A percentile compares a stretch with the other conserved stretches of the same genome.
phyloP scores from a whole-genome alignment of 140 eudicot species.

The Oenanthe javanica region DNA sequence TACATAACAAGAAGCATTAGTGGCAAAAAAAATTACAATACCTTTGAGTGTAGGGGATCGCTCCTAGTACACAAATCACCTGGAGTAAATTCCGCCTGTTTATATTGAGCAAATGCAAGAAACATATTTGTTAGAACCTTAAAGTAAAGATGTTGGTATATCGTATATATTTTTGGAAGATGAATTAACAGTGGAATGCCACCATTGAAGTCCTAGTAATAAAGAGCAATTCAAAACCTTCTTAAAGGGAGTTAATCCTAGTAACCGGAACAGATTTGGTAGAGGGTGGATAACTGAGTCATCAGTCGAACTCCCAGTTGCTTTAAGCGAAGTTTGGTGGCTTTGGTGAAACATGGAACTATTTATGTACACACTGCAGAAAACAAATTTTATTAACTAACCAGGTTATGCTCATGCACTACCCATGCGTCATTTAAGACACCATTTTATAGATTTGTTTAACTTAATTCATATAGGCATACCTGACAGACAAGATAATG shows the following conservation, averaged over 20 bases:
- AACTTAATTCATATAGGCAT: slow-evolving; percentile 16
- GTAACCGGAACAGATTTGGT: slow-evolving; percentile 67
- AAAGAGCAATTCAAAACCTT: slow-evolving; percentile 41
- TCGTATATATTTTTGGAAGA: neutral
- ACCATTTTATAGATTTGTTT: neutral
- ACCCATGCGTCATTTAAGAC: slow-evolving; percentile 3
- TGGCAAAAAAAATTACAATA: slow-evolving; percentile 8
- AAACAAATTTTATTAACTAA: neutral
- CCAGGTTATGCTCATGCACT: neutral
- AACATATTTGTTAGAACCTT: neutral
- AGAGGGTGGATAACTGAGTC: slow-evolving; percentile 79
- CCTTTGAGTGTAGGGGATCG: slow-evolving; percentile 58
- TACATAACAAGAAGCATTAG: neutral
- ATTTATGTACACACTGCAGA: slow-evolving; percentile 71
- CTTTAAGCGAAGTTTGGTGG: slow-evolving; percentile 63
- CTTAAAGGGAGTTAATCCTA: slow-evolving; percentile 74
- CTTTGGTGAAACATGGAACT: slow-evolving; percentile 74
- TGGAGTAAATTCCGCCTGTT: slow-evolving; percentile 85
- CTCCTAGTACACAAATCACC: slow-evolving; percentile 65
- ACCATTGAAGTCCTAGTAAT: neutral
- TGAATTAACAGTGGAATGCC: neutral
- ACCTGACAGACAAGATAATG: slow-evolving; percentile 67
- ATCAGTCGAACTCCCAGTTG: slow-evolving; percentile 40
- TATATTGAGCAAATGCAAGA: slow-evolving; percentile 3
- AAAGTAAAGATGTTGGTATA: neutral